These are phyloP conservation scores for Inga oerstediana DNA, from an alignment of 306 rosid genomes.

Conservation along the genomic window DNA sequence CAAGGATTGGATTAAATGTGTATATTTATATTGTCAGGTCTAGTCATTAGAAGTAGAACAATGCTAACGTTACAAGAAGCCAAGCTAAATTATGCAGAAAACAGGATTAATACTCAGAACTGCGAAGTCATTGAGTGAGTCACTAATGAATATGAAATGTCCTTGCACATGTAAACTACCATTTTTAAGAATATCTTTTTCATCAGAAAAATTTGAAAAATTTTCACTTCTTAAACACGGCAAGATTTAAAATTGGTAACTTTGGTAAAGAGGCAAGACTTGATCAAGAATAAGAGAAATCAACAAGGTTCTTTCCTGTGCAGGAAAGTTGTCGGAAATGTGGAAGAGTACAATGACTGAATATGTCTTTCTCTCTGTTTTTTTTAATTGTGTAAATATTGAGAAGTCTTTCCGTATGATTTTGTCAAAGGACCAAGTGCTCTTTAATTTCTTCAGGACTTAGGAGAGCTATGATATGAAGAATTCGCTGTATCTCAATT, in stretches of 20 bases:
- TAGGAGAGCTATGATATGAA: background rate
- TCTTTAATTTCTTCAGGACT: background rate
- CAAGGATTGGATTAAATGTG: background rate
- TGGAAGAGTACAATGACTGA: background rate
- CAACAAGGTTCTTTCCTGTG: background rate
- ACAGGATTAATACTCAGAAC: background rate
- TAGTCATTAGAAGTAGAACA: background rate
- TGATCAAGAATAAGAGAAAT: background rate
- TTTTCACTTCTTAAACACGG: background rate
- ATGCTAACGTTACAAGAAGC: background rate
- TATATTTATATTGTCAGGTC: background rate
- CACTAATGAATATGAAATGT: background rate
- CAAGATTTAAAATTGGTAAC: background rate
- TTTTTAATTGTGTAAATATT: background rate
- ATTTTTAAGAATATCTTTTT: background rate
- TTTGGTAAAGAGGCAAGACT: background rate
- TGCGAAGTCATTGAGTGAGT: constrained; percentile 20
- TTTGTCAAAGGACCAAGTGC: background rate
- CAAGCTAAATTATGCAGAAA: background rate
- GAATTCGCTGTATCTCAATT: background rate
- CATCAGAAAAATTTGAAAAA: background rate
- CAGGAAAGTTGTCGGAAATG: background rate
- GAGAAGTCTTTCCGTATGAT: background rate
- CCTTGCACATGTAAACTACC: background rate
- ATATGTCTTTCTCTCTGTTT: background rate